Evolutionary conservation across 495 filamentous ascomycete genomes (phyloP), one percentile per base, ranked within the genome.

Genomic region (Daldinia bambusicola): DNA sequence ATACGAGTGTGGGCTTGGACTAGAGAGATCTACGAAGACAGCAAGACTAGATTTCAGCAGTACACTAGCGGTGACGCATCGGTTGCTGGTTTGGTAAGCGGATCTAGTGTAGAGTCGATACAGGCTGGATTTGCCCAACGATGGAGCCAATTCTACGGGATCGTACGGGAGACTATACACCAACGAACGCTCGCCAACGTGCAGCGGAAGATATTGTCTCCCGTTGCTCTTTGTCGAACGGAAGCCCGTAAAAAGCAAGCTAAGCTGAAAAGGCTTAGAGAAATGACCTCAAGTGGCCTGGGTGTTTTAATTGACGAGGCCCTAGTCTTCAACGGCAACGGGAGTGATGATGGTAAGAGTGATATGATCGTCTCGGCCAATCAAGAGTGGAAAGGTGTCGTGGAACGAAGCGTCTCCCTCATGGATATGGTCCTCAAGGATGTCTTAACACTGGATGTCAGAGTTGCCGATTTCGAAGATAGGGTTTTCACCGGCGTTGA

Each of bases 231-330:
- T 6, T 89, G 86, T 55, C 87, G 92, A 32, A 81, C 89, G 13
- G 89, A 97, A 68, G 90, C 91, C 8, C 83, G 87, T 16, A 78
- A 80, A 58, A 97, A 95, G 74, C 89, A 87, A 77, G 80, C 83
- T n/a, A 79, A 78, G 12, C 84, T 99, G 37, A 86, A 85, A 67
- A 83, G 83, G 53, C 82, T 94, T 41, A 87, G 91, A 43, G 88
- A 93, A 74, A 86, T 93, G 76, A 92, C 91, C 62, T 92, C 95
- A n/a, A 92, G 90, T 74, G 92, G 92, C 12, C 81, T 98, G 4
- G 95, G 95, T 2, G 85, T 98, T 10, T 84, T 98, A 3, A 88
- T 97, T 75, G 91, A 93, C 55, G 90, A 95, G 70, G 92, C 91
- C 7, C 83, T 97, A 34, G 87, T 83, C 36, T 90, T 93, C 61